Conservation (phyloP, 768 basidiomycete species). For the Auricularia heimuer region DNA sequence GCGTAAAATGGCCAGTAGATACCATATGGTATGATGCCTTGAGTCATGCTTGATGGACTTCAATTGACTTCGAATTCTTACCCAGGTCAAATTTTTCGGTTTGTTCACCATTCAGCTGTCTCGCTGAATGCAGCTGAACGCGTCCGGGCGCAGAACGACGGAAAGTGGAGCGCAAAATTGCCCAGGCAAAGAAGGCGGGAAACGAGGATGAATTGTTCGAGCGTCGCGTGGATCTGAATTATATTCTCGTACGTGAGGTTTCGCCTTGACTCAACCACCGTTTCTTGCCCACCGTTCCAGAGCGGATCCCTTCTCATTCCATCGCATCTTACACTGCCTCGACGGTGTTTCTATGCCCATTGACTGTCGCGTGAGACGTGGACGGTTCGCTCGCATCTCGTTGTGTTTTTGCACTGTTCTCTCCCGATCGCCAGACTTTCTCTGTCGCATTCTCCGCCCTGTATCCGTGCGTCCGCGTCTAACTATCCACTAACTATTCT, state of each 20-base stretch:
- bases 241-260: constrained; percentile 53
- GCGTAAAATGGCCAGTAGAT: constrained; percentile 61
- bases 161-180: constrained; percentile 73
- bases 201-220: constrained; percentile 43
- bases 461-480: neutral
- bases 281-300: too few relatives aligned
- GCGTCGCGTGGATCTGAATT: constrained; percentile 83
- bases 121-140: neutral
- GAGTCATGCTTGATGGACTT: neutral
- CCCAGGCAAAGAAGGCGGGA: constrained; percentile 45
- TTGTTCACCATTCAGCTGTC: neutral
- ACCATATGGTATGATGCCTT: constrained; percentile 50
- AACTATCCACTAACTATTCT: neutral
- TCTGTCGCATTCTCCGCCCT: too few relatives aligned
- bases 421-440: too few relatives aligned
- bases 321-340: too few relatives aligned
- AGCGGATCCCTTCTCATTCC: too few relatives aligned
- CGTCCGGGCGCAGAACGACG: constrained; percentile 53
- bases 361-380: too few relatives aligned
- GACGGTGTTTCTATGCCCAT: too few relatives aligned
- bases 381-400: too few relatives aligned
- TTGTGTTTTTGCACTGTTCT: too few relatives aligned
- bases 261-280: too few relatives aligned
- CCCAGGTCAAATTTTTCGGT: constrained; percentile 84
- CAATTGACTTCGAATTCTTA: neutral